Evolutionary conservation across 2,329 filamentous ascomycete genomes (phyloP), one percentile per base, ranked within the genome.

Genomic region (Capronia coronata): DNA sequence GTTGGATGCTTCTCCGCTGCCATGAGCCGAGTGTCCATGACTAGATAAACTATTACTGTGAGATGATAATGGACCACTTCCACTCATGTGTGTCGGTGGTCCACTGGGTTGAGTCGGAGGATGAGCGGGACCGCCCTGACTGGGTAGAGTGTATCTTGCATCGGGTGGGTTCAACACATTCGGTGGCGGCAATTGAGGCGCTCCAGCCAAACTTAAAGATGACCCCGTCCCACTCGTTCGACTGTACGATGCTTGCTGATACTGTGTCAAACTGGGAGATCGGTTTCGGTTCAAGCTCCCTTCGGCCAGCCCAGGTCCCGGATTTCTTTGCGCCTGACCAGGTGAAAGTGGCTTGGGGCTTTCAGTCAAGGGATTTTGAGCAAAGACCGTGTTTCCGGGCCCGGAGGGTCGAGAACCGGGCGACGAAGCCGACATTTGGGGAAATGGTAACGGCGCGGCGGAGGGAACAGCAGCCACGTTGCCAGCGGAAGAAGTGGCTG

Each of bases 301-400:
- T n/a, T 71, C 68, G 4, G 63, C 49, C 45, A 68, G 64, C 22
- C 62, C 61, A 4, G 70, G 68, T 34, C 67, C 35, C 67, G 66
- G 22, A 63, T 62, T 29, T 67, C 60, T 41, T 18, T 60, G 58
- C 8, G 48, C 37, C 27, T 59, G 57, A 54, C 68, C 71, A n/a
- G 72, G 72, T 19, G 71, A 74, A 34, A 94, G 73, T 2, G 89
- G 84, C 63, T 90, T 94, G 0, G 89, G 88, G 58, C 87, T 94
- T 67, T 95, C 88, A 2, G 86, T 93, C 72, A 94, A 86, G 51
- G 72, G 77, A 46, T 79, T 77, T 56, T 88, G 82, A 7, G 81
- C 77, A 64, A 87, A 94, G 57, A 89, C 77, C 14, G 76, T 77
- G 40, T 72, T 71, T 51, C 71, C 74, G 14, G 72, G 58, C 56